Evolutionary conservation across 2,329 filamentous ascomycete species (phyloP), one percentile per base, ranked within the genome.

Genomic region (Davidsoniella virescens): DNA sequence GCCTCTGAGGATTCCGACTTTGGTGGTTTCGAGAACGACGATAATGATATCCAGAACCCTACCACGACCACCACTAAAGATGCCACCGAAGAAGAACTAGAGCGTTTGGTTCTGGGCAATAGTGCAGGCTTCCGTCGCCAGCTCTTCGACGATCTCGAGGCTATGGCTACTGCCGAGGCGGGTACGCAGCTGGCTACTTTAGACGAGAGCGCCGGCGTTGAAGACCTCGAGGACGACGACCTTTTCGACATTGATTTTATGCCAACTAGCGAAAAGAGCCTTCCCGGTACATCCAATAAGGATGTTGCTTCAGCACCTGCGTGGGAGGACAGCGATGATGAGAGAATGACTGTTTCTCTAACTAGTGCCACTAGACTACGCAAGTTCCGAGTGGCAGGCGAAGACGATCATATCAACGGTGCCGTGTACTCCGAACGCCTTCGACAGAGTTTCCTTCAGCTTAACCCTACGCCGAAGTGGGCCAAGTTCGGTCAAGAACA

Each of bases 281-380:
- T 60, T 16, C 33, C 55, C 40, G 56, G 58, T 17, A 17, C 38
- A 2, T n/a, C 38, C 14, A 50, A 10, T 52, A 55, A 59, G 14
- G 59, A 55, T 44, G 38, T 14, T 7, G 36, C 49, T 0, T 47
- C 49, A 8, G 49, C 56, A 5, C 72, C 81, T 2, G 84, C 79
- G 1, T 98, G 92, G 92, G 80, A 88, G 57, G 92, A 98, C 62
- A 96, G 88, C 64, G 92, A 98, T 59, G 92, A 98, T 61, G 92
- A 96, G 61, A 76, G 85, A 49, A 69, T 95, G 55, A 76, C 79
- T 5, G 74, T 98, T 45, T 96, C 90, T 12, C 72, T 98, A 38
- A 83, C 86, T 3, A 75, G 78, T 23, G 79, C 82, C 42, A 76
- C 79, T 44, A 76, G 84, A 56, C 64, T 95, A 61, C 78, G 88